Conservation (phyloP, 139 green algal species). For the Chlamydomonas applanata region DNA sequence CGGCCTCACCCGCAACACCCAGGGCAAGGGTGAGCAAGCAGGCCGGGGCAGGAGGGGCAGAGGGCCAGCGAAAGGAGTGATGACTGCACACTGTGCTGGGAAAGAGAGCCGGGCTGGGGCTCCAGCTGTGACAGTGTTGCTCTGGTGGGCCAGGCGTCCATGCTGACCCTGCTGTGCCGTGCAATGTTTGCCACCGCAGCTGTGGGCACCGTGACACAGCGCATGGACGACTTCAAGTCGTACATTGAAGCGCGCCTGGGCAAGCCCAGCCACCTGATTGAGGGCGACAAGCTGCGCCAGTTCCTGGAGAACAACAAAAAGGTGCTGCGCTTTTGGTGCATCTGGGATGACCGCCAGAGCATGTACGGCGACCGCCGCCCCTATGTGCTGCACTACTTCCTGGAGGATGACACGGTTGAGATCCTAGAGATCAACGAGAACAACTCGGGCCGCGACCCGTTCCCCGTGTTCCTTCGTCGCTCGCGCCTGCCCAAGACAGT, state of each 20-base stretch:
- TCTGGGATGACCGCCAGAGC: constrained; percentile 82
- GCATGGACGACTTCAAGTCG: constrained; percentile 62
- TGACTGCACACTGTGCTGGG: too few species aligned
- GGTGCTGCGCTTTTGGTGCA: constrained; percentile 57
- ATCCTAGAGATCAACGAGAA: constrained; percentile 83
- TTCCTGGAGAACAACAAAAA: constrained; percentile 72
- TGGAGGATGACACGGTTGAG: constrained; percentile 91
- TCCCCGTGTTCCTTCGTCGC: constrained; percentile 84
- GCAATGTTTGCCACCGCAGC: neutral
- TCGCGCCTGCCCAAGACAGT: constrained; percentile 67
- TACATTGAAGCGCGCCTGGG: constrained; percentile 80
- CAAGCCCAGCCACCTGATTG: constrained; percentile 66
- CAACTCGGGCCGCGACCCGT: constrained; percentile 82
- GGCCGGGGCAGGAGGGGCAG: neutral
- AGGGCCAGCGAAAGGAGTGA: too few species aligned
- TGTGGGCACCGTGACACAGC: constrained; percentile 19
- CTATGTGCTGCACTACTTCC: constrained; percentile 90
- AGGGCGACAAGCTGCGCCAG: constrained; percentile 64
- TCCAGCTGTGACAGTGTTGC: neutral
- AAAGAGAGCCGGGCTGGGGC: too few species aligned
- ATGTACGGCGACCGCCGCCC: constrained; percentile 82
- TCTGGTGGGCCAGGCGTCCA: neutral
- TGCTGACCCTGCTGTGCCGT: neutral
- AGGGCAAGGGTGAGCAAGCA: neutral
- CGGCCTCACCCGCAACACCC: constrained; percentile 27